Conservation (phyloP, 2,329 filamentous ascomycete species). For the Penicillium verrucosum region DNA sequence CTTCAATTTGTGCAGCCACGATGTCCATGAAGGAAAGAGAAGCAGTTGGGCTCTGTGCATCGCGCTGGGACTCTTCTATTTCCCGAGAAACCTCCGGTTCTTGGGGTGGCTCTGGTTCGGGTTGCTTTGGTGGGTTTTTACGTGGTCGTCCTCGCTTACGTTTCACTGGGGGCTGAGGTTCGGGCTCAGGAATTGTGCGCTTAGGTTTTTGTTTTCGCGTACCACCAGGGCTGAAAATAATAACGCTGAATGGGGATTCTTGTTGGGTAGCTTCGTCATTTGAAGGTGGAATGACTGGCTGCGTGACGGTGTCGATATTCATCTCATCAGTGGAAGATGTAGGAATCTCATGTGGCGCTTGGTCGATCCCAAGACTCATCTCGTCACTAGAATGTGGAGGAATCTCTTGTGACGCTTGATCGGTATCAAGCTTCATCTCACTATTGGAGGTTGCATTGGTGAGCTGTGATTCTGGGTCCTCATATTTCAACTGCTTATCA, state of each 20-base stretch:
- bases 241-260: constrained; percentile 8
- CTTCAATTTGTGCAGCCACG: neutral
- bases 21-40: neutral
- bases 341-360: neutral
- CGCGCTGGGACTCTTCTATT: neutral
- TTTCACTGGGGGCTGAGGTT: constrained; percentile 17
- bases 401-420: neutral
- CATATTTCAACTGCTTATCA: neutral
- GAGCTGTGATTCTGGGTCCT: neutral
- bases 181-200: constrained; percentile 11
- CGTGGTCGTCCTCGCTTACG: constrained; percentile 13
- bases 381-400: neutral
- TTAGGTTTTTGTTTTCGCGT: constrained; percentile 5
- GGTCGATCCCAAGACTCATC: neutral
- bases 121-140: neutral
- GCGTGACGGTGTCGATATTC: neutral
- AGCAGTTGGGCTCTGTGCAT: neutral
- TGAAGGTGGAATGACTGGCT: neutral
- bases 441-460: neutral
- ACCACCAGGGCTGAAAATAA: constrained; percentile 12
- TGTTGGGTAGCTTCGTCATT: neutral
- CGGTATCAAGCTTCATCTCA: neutral
- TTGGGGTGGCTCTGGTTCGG: neutral
- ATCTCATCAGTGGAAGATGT: neutral
- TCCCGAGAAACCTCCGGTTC: neutral